Base-by-base conservation (phyloP, 1,284 basidiomycete species). In the Trichosporon asahii region DNA sequence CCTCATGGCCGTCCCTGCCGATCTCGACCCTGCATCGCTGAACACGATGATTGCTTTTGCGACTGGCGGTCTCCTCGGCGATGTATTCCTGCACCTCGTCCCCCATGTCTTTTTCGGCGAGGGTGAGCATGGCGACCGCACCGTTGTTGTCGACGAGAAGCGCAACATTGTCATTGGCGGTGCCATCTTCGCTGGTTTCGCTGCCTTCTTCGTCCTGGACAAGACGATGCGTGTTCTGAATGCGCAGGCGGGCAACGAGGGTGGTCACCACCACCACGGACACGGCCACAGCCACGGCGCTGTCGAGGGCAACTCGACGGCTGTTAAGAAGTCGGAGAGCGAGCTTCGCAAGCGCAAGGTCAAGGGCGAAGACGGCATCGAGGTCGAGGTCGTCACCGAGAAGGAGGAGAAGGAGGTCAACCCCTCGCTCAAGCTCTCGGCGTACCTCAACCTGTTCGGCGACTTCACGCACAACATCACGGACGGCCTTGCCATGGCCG, bases 81-180 rank as follows among this genome's bases (percentile, higher is more conserved):
- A 95, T 80, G 92, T 94, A 40, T 94, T 94, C 83, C 84, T 95
- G 66, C 93, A 95, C 80, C 88, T 95, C 46, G 89, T 95, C 64
- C 93, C 93, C 15, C 93, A 95, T 80, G 87, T 91, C 4, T 95
- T 95, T 83, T 91, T 94, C 86, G 93, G 93, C 57, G 93, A 94
- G 79, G 88, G 90, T 76, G 88, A 90, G 78, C 89, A 88, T 67
- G 85, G 86, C 53, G 72, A 68, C 12, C 88, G 90, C 73, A 87
- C 91, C 67, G 86, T 94, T 40, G 88, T 92, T 85, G 90, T 95
- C 11, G 92, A 94, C 81, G 91, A 93, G 82, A 93, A 93, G 83
- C 86, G 92, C 72, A 94, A 95, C 80, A 93, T 95, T 75, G 84
- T 95, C 64, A 89, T 94, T 76, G 93, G 93, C 27, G 86, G 92